phyloP scores from a whole-genome alignment of 306 rosid genomes.

The Rubus idaeus region DNA sequence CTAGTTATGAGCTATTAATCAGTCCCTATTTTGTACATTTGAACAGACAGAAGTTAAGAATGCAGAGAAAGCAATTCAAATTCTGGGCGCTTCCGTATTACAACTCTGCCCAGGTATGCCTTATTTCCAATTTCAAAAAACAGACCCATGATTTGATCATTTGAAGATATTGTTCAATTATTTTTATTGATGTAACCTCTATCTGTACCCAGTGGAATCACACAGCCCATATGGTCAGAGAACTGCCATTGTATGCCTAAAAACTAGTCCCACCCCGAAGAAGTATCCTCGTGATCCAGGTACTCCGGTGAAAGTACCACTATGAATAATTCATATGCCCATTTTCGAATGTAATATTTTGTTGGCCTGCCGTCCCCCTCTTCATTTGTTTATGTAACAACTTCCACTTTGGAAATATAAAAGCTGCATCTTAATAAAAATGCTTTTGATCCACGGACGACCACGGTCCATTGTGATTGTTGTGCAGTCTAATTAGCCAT shows the following conservation, averaged over 20 bases:
- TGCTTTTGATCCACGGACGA: constrained; percentile 3
- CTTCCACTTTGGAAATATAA: constrained; percentile 15
- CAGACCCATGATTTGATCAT: neutral
- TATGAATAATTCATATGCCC: constrained; percentile 36
- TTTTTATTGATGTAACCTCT: constrained; percentile 6
- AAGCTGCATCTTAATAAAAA: neutral
- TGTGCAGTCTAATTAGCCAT: neutral
- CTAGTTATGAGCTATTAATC: constrained; percentile 13
- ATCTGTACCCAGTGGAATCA: constrained; percentile 62
- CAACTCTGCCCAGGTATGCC: constrained; percentile 66
- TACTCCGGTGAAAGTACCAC: constrained; percentile 72
- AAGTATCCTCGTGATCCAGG: constrained; percentile 88
- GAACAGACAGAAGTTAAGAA: constrained; percentile 70
- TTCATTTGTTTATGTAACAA: neutral
- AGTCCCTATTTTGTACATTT: constrained; percentile 19
- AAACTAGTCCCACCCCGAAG: constrained; percentile 61
- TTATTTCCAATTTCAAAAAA: neutral
- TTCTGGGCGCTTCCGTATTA: constrained; percentile 75
- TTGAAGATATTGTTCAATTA: neutral
- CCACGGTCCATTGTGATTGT: neutral
- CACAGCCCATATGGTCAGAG: constrained; percentile 83
- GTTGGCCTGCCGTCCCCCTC: neutral
- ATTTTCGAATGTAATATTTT: constrained; percentile 17
- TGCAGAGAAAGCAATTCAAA: constrained; percentile 75
- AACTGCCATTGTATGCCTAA: constrained; percentile 66